A percentile compares a stretch with the other conserved stretches of the same genome.
phyloP scores from a whole-genome alignment of 805 yeast species.

The Suhomyces vadensis region DNA sequence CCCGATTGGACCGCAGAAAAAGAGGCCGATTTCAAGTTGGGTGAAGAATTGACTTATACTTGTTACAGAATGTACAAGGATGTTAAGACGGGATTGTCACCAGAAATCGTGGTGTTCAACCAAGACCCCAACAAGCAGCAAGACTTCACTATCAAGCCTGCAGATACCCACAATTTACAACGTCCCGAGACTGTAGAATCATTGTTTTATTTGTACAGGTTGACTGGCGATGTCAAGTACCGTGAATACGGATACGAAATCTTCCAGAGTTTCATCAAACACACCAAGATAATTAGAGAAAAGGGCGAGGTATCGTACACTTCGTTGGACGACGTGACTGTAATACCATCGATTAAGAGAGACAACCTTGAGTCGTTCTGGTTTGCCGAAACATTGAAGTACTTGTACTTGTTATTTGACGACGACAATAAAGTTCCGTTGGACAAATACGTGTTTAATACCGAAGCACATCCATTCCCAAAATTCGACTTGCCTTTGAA shows the following conservation, averaged over 20 bases:
- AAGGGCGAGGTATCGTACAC: conserved; percentile 55
- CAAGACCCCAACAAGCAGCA: conserved; percentile 40
- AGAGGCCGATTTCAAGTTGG: conserved; percentile 67
- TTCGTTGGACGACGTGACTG: conserved; percentile 65
- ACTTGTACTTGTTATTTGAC: conserved; percentile 76
- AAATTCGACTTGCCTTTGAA: conserved; percentile 51
- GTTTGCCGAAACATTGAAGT: conserved; percentile 91
- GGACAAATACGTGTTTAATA: conserved; percentile 74
- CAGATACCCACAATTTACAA: conserved; percentile 82
- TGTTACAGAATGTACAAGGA: conserved; percentile 85
- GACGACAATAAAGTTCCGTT: conserved; percentile 63
- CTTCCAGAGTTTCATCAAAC: conserved; percentile 64
- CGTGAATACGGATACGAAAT: conserved; percentile 90
- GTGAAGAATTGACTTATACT: conserved; percentile 71
- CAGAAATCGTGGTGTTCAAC: conserved; percentile 88
- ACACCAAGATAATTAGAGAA: conserved; percentile 49
- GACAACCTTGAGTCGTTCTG: conserved; percentile 92
- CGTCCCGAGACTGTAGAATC: conserved; percentile 95
- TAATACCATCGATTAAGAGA: conserved; percentile 48
- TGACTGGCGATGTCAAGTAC: conserved; percentile 78
- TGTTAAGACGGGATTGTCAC: conserved; percentile 73
- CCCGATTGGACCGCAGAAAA: conserved; percentile 58
- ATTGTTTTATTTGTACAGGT: conserved; percentile 72
- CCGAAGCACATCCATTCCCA: conserved; percentile 96
- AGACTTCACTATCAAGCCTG: conserved; percentile 69